These are phyloP conservation scores for Xylaria castorea DNA, from an alignment of 495 filamentous ascomycete genomes.

Conservation along the genomic window DNA sequence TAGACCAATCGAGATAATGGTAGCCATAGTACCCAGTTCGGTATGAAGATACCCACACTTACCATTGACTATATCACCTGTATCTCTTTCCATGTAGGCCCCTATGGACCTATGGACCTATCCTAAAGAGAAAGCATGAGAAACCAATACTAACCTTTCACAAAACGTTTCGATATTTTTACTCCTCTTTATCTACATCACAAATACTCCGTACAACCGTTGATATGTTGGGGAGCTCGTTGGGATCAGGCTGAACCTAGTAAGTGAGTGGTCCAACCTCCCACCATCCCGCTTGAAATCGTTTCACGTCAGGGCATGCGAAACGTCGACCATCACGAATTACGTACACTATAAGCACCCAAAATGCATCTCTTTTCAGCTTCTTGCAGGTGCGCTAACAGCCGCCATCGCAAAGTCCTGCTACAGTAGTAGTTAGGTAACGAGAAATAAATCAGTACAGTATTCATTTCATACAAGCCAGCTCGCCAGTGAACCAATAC, in stretches of 20 bases:
- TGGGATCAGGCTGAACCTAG: background rate
- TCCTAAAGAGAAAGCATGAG: too few relatives aligned
- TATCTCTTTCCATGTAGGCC: too few relatives aligned
- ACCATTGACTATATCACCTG: background rate
- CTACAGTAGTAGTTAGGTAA: background rate
- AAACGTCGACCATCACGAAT: background rate
- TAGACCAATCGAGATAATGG: slow-evolving; percentile 27
- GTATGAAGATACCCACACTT: background rate
- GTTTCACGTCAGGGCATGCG: background rate
- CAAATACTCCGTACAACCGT: background rate
- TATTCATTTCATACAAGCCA: background rate
- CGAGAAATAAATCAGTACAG: background rate
- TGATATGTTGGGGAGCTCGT: background rate
- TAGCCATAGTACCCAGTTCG: background rate
- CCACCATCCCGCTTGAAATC: background rate
- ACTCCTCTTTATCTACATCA: too few relatives aligned
- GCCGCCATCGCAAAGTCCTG: background rate
- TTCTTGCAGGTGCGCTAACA: background rate
- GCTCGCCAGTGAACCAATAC: too few relatives aligned
- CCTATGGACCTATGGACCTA: too few relatives aligned
- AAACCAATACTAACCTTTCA: too few relatives aligned
- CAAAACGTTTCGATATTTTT: too few relatives aligned
- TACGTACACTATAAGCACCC: background rate
- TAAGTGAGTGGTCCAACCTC: background rate
- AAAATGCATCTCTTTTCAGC: background rate